Evolutionary conservation across 176 grass and related monocot species (phyloP).

Genomic region (Urochloa ruziziensis): DNA sequence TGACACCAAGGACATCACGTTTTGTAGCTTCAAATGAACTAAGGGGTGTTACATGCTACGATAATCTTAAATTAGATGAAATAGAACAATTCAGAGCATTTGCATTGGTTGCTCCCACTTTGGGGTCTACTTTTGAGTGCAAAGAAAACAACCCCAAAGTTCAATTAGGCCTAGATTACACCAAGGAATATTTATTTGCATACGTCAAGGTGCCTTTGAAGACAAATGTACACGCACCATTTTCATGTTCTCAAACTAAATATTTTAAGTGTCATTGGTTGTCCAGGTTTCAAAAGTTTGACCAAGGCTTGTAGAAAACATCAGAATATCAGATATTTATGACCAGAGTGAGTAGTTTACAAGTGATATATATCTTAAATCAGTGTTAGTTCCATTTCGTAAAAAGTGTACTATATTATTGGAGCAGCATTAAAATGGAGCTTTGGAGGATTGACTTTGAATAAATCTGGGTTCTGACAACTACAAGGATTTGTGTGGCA

Average conservation of each 20-base stretch:
- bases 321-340: neutral
- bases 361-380: neutral
- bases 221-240: neutral
- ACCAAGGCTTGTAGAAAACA: neutral
- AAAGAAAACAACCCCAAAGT: neutral
- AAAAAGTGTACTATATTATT: neutral
- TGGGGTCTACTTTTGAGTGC: neutral
- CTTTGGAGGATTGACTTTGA: neutral
- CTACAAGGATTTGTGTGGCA: neutral
- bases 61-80: constrained; percentile 5
- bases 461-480: neutral
- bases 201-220: neutral
- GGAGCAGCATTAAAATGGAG: neutral
- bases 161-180: neutral
- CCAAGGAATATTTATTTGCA: neutral
- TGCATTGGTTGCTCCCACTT: neutral
- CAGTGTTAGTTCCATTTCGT: neutral
- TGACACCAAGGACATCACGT: too few species aligned
- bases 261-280: neutral
- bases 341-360: neutral
- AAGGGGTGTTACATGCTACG: neutral
- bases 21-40: too few species aligned
- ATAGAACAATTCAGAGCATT: neutral
- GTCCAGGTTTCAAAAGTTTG: neutral
- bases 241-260: neutral